phyloP scores from a whole-genome alignment of 2,329 filamentous ascomycete genomes.

The Phyllosticta citrichinensis region DNA sequence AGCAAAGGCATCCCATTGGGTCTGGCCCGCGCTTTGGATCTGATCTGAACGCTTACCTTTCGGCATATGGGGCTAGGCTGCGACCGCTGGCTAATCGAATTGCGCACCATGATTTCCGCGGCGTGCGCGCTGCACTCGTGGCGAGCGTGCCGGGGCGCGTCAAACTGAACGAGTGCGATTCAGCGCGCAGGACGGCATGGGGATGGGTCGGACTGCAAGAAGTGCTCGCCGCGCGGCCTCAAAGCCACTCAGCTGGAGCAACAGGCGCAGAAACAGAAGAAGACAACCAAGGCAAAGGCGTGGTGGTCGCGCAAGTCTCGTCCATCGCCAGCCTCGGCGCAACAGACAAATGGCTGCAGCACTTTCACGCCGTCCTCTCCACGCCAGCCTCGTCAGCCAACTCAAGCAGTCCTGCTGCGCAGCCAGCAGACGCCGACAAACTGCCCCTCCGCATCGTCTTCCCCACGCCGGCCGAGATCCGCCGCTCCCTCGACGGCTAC shows the following conservation, averaged over 20 bases:
- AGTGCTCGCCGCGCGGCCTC: constrained; percentile 37
- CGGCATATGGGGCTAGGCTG: constrained; percentile 54
- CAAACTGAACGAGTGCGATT: constrained; percentile 33
- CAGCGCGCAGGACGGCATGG: constrained; percentile 49
- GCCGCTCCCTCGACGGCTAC: constrained; percentile 68
- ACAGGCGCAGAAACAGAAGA: constrained; percentile 34
- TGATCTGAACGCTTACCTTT: constrained; percentile 64
- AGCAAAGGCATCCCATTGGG: constrained; percentile 33
- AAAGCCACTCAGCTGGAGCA: constrained; percentile 34
- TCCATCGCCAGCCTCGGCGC: constrained; percentile 71
- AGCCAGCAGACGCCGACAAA: too few relatives aligned
- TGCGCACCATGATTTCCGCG: constrained; percentile 55
- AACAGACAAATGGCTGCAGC: constrained; percentile 61
- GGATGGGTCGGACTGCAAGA: constrained; percentile 63
- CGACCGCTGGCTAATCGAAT: constrained; percentile 49
- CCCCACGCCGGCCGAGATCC: constrained; percentile 69
- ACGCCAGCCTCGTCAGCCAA: constrained; percentile 12
- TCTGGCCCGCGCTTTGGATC: constrained; percentile 62
- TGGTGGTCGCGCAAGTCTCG: constrained; percentile 58
- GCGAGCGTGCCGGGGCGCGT: constrained; percentile 68
- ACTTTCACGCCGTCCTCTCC: constrained; percentile 41
- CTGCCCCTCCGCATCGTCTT: constrained; percentile 61
- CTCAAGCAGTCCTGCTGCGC: too few relatives aligned
- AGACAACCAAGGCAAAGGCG: constrained; percentile 12
- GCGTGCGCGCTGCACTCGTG: constrained; percentile 60